Conservation (phyloP, 495 filamentous ascomycete species). For the Tuber calosporum region DNA sequence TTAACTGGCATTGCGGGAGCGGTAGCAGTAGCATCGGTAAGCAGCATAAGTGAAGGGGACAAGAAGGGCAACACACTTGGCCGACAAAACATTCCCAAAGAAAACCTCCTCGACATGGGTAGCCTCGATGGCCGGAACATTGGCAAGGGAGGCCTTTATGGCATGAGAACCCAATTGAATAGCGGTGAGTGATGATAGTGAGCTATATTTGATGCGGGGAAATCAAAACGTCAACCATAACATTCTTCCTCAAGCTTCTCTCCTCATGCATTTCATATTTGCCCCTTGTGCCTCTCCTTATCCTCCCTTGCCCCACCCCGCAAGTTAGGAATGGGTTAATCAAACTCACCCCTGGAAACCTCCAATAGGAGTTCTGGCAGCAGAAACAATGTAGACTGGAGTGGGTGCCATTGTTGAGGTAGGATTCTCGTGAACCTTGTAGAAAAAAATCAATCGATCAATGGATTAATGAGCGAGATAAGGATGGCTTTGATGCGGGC, state of each 20-base stretch:
- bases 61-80: constrained; percentile 57
- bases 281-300: constrained; percentile 1
- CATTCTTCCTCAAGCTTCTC: constrained; percentile 13
- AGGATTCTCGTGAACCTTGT: background rate
- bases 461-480: background rate
- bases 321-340: constrained; percentile 4
- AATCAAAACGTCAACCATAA: constrained; percentile 24
- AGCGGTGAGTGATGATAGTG: constrained; percentile 76
- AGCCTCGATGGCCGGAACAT: constrained; percentile 74
- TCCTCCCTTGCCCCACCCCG: background rate
- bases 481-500: background rate
- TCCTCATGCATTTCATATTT: background rate
- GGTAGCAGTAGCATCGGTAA: background rate
- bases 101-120: constrained; percentile 89
- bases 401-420: background rate
- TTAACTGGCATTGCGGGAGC: background rate
- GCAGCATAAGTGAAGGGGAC: constrained; percentile 1
- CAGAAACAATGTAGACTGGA: constrained; percentile 85
- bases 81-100: constrained; percentile 95
- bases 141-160: constrained; percentile 84
- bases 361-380: constrained; percentile 82
- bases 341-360: constrained; percentile 76
- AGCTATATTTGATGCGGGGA: constrained; percentile 47
- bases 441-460: background rate
- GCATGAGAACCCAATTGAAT: constrained; percentile 81